Percentiles rank a stretch among this genome's conserved stretches.
Evolutionary conservation across 2,329 filamentous ascomycete species (phyloP).

Genomic region (Ophiostoma novo-ulmi): DNA sequence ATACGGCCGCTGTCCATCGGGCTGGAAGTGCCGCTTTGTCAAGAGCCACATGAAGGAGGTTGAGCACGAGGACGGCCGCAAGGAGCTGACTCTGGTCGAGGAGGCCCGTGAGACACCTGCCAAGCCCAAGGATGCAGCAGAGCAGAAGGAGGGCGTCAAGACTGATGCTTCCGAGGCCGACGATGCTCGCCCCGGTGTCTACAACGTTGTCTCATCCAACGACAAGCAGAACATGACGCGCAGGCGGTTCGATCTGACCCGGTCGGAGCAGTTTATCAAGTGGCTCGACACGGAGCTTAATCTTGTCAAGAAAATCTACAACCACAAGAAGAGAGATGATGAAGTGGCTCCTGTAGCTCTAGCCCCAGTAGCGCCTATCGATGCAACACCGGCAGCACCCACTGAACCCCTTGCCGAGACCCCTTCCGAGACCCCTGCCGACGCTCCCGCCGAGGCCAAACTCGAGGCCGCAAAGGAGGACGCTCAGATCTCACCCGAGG

Average conservation of each 20-base stretch:
- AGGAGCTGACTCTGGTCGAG: slow-evolving; percentile 70
- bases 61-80: slow-evolving; percentile 70
- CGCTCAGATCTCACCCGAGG: slow-evolving; percentile 42
- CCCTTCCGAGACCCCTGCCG: not conserved
- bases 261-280: slow-evolving; percentile 67
- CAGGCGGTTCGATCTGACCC: slow-evolving; percentile 64
- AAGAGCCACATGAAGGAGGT: slow-evolving; percentile 80
- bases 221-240: slow-evolving; percentile 71
- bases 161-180: slow-evolving; percentile 36
- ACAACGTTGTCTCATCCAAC: slow-evolving; percentile 66
- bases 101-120: slow-evolving; percentile 23
- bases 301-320: slow-evolving; percentile 44
- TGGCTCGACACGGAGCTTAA: slow-evolving; percentile 69
- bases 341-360: not conserved
- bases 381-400: not conserved
- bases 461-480: slow-evolving; percentile 29
- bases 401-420: not conserved
- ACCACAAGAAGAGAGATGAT: slow-evolving; percentile 32
- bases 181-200: slow-evolving; percentile 58
- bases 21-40: slow-evolving; percentile 93
- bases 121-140: slow-evolving; percentile 30
- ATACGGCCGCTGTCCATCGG: slow-evolving; percentile 70
- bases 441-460: slow-evolving; percentile 31
- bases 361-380: not conserved
- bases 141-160: slow-evolving; percentile 30